Conservation (phyloP, 495 filamentous ascomycete genomes). For the Cudoniella acicularis region DNA sequence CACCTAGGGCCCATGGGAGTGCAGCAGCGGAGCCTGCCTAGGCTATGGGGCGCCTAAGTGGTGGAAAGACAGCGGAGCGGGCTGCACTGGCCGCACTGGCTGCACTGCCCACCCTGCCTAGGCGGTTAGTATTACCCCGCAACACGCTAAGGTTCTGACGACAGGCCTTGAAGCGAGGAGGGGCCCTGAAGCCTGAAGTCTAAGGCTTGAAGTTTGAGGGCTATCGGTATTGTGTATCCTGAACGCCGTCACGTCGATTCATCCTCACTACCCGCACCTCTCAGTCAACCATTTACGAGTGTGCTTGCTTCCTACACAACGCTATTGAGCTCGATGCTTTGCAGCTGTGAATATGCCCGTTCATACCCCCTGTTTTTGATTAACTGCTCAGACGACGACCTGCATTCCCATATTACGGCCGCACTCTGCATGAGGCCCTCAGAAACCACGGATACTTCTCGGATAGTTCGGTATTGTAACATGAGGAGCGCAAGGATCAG, state of each 20-base stretch:
- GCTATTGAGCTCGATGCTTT: not conserved
- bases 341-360: not conserved
- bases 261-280: not conserved
- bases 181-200: no score
- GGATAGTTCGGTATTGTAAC: conserved; percentile 13
- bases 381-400: not conserved
- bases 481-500: not conserved
- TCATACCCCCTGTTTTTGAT: not conserved
- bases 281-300: not conserved
- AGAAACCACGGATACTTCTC: not conserved
- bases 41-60: not conserved
- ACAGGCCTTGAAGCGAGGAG: no score
- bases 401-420: not conserved
- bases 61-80: not conserved
- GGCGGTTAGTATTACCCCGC: no score
- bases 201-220: no score
- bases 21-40: not conserved
- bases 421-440: not conserved
- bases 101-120: no score
- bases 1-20: not conserved
- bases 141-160: conserved; percentile 3
- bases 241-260: no score
- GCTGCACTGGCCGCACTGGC: no score
- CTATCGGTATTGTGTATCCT: no score
- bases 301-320: not conserved